These are phyloP conservation scores for Anisodus tanguticus DNA, from an alignment of 257 asterid genomes.

Conservation along the genomic window DNA sequence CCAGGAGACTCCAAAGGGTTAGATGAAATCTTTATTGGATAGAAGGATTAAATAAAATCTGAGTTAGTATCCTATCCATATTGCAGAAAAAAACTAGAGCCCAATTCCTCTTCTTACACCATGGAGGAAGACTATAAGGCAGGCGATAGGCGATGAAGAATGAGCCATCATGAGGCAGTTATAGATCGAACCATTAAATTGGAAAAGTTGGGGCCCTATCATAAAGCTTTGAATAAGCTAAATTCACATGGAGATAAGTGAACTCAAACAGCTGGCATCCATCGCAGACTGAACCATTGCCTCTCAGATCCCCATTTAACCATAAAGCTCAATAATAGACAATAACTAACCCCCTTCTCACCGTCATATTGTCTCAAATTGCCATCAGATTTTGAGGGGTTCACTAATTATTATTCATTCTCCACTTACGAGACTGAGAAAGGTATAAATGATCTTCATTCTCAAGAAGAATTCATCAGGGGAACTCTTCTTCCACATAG, in stretches of 20 bases:
- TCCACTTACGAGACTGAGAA: neutral
- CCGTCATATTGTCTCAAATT: neutral
- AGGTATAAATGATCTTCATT: neutral
- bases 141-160: neutral
- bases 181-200: too few relatives aligned
- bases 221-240: neutral
- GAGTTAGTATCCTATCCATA: neutral
- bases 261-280: neutral
- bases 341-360: neutral
- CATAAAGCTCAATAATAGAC: too few relatives aligned
- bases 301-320: neutral
- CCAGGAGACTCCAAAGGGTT: too few relatives aligned
- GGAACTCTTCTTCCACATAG: neutral
- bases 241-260: neutral
- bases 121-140: neutral
- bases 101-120: neutral
- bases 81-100: neutral
- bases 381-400: neutral
- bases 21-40: too few relatives aligned
- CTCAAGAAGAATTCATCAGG: neutral
- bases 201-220: neutral
- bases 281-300: neutral
- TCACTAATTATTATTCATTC: neutral
- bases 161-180: neutral
- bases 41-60: neutral